phyloP scores from a whole-genome alignment of 192 early-diverging fungal species.

The Coemansia sp. region DNA sequence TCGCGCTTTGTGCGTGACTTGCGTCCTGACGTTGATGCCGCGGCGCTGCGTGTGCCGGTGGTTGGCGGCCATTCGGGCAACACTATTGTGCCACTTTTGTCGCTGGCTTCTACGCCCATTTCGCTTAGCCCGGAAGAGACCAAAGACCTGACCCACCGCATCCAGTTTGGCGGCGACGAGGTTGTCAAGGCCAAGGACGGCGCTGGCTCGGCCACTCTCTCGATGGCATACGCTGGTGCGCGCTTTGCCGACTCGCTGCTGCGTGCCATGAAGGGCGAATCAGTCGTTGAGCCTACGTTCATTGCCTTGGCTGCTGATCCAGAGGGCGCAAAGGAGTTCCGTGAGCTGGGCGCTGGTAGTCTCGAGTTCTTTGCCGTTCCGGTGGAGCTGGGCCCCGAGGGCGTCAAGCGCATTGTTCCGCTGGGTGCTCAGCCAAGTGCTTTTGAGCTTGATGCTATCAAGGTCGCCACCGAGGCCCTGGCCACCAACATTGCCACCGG shows the following conservation, averaged over 20 bases:
- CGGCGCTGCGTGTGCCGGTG: conserved; percentile 73
- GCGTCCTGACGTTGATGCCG: conserved; percentile 66
- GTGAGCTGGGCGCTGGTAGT: conserved; percentile 55
- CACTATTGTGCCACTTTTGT: conserved; percentile 92
- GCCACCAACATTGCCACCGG: conserved; percentile 89
- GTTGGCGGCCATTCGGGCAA: conserved; percentile 95
- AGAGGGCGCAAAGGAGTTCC: conserved; percentile 52
- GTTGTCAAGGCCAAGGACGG: conserved; percentile 98
- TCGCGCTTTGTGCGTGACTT: conserved; percentile 85
- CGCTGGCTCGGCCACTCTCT: conserved; percentile 82
- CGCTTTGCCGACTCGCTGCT: conserved; percentile 88
- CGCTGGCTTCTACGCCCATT: conserved; percentile 63
- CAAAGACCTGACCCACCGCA: conserved; percentile 88
- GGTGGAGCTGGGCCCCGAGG: conserved; percentile 71
- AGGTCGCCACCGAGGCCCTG: conserved; percentile 78
- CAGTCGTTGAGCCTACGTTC: conserved; percentile 86
- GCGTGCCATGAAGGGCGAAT: conserved; percentile 65
- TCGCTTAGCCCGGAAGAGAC: conserved; percentile 78
- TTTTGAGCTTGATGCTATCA: conserved; percentile 82
- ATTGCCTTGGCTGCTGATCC: conserved; percentile 55
- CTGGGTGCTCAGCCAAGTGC: conserved; percentile 59
- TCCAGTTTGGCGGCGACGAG: conserved; percentile 98
- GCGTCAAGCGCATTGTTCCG: conserved; percentile 85
- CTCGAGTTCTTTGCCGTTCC: conserved; percentile 73
- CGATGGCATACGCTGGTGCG: conserved; percentile 84